A percentile compares a stretch with the other conserved stretches of the same genome.
These are phyloP conservation scores for Diaporthe ampelina DNA, from an alignment of 2,329 filamentous ascomycete genomes.

Conservation along the genomic window DNA sequence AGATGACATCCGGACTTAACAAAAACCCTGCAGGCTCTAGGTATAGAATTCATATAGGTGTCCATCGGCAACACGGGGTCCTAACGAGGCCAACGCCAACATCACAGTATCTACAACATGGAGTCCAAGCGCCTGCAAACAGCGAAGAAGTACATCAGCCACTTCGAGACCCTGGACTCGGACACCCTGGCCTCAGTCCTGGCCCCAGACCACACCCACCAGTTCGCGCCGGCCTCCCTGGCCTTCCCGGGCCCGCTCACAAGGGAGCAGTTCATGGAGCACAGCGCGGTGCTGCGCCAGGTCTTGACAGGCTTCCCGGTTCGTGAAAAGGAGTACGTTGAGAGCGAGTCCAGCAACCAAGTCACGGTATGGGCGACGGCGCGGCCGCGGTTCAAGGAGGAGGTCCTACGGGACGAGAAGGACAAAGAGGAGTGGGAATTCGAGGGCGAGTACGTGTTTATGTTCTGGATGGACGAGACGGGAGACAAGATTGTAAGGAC, in stretches of 20 bases:
- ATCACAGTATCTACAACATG: not conserved
- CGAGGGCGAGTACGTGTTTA: slow-evolving; percentile 38
- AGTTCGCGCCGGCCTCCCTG: slow-evolving; percentile 34
- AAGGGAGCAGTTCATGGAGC: slow-evolving; percentile 14
- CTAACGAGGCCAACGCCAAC: no score
- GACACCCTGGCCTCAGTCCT: slow-evolving; percentile 24
- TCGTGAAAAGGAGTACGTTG: slow-evolving; percentile 12
- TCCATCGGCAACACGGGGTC: no score
- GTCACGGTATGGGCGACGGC: slow-evolving; percentile 39
- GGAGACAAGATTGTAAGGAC: slow-evolving; percentile 34
- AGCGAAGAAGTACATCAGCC: slow-evolving; percentile 28
- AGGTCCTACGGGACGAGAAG: not conserved
- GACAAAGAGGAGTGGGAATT: slow-evolving; percentile 24
- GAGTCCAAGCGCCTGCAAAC: slow-evolving; percentile 34
- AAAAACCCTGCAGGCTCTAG: not conserved
- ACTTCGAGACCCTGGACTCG: slow-evolving; percentile 29
- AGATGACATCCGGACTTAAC: not conserved
- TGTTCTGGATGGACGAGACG: slow-evolving; percentile 37
- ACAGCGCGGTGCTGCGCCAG: slow-evolving; percentile 15
- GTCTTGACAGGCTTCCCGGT: slow-evolving; percentile 35
- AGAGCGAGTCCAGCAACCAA: slow-evolving; percentile 39
- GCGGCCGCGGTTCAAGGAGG: slow-evolving; percentile 15
- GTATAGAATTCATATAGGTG: no score
- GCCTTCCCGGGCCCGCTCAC: not conserved
- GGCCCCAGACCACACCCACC: slow-evolving; percentile 25